These are phyloP conservation scores for Scheffersomyces stambukii DNA, from an alignment of 1,139 yeast species.

Conservation along the genomic window DNA sequence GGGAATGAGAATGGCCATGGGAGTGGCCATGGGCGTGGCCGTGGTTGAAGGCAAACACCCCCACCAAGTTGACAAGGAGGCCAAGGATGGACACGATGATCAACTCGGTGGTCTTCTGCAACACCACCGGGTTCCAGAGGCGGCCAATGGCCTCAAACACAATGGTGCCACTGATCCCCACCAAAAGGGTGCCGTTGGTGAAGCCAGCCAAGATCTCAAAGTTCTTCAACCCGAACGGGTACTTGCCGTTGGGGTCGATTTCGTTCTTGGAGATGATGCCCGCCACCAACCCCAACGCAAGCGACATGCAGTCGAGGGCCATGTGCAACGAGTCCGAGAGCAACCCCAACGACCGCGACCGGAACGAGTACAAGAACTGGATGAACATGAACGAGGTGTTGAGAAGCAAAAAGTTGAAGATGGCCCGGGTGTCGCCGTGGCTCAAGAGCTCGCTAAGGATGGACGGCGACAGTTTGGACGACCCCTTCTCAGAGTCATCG, in stretches of 20 bases:
- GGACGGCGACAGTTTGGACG: constrained; percentile 1
- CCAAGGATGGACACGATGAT: constrained; percentile 83
- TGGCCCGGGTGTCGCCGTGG: constrained; percentile 80
- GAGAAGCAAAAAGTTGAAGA: constrained; percentile 77
- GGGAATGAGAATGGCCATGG: constrained; percentile 34
- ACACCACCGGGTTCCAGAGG: constrained; percentile 66
- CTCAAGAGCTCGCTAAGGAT: constrained; percentile 39
- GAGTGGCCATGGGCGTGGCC: constrained; percentile 45
- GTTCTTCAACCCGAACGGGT: constrained; percentile 82
- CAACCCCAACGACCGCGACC: constrained; percentile 88
- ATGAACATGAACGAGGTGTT: constrained; percentile 93
- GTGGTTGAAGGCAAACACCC: constrained; percentile 91
- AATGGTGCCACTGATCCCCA: constrained; percentile 88
- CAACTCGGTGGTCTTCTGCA: constrained; percentile 82
- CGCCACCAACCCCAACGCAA: constrained; percentile 86
- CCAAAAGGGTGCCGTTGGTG: constrained; percentile 81
- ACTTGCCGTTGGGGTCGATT: constrained; percentile 56
- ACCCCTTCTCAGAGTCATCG: neutral
- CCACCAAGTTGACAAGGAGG: constrained; percentile 80
- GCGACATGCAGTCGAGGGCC: constrained; percentile 91
- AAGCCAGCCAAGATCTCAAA: constrained; percentile 93
- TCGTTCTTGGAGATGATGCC: constrained; percentile 52
- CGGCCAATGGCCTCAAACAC: constrained; percentile 84
- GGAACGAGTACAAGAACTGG: constrained; percentile 83
- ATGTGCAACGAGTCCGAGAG: constrained; percentile 92